These are phyloP conservation scores for Phlebopus sp. DNA, from an alignment of 1,284 basidiomycete genomes.

Conservation along the genomic window DNA sequence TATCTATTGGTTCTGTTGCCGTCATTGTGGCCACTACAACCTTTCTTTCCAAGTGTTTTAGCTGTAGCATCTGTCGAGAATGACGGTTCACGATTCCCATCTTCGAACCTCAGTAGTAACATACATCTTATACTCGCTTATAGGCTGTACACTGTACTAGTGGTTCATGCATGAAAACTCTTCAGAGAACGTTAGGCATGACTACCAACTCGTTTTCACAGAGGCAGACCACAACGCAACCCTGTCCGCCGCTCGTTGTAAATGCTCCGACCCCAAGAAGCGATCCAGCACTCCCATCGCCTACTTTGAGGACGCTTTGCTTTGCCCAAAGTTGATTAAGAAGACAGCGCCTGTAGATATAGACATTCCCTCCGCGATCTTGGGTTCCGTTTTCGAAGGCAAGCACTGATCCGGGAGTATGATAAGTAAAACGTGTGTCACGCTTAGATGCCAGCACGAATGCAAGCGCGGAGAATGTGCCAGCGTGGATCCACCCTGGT, in stretches of 20 bases:
- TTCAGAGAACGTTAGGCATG: conserved; percentile 45
- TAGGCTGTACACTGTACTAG: conserved; percentile 35
- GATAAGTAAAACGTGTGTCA: conserved; percentile 81
- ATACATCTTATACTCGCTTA: conserved; percentile 40
- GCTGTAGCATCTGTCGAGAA: conserved; percentile 34
- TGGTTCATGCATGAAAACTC: conserved; percentile 16
- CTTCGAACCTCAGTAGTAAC: conserved; percentile 29
- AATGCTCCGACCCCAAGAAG: conserved; percentile 75
- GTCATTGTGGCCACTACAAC: conserved; percentile 24
- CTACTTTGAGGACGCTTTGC: conserved; percentile 76
- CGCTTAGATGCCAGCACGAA: conserved; percentile 95
- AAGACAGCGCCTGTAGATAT: conserved; percentile 69
- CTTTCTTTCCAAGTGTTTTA: conserved; percentile 22
- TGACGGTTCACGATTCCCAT: conserved; percentile 37
- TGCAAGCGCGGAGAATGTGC: conserved; percentile 84
- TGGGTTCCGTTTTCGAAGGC: conserved; percentile 77
- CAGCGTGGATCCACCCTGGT: conserved; percentile 67
- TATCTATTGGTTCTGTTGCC: conserved; percentile 34
- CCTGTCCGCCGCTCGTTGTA: conserved; percentile 29
- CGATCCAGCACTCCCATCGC: conserved; percentile 64
- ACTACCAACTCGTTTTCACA: conserved; percentile 77
- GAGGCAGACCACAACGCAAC: conserved; percentile 59
- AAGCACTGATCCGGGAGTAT: conserved; percentile 57
- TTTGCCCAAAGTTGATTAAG: conserved; percentile 58
- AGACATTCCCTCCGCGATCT: conserved; percentile 74